A percentile compares a stretch with the other conserved stretches of the same genome.
These are phyloP conservation scores for Sclerotinia glacialis DNA, from an alignment of 2,329 filamentous ascomycete genomes.

Conservation along the genomic window DNA sequence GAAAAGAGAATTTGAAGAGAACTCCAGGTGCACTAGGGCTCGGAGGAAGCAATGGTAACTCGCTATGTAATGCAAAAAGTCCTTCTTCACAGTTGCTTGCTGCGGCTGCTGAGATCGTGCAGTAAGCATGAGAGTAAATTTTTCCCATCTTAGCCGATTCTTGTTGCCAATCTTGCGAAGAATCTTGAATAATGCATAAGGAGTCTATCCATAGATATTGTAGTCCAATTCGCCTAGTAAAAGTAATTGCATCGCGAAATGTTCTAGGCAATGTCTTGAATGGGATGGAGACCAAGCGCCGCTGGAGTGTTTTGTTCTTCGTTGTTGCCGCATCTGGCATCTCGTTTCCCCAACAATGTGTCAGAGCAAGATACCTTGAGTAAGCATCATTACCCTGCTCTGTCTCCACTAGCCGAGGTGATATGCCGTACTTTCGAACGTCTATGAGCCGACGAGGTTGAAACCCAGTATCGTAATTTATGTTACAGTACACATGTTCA, in stretches of 20 bases:
- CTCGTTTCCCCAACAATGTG: slow-evolving; percentile 22
- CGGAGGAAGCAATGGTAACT: background rate
- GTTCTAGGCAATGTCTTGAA: slow-evolving; percentile 13
- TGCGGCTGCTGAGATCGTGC: slow-evolving; percentile 24
- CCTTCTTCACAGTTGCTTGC: slow-evolving; percentile 16
- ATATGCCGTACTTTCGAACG: slow-evolving; percentile 20
- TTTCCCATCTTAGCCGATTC: slow-evolving; percentile 27
- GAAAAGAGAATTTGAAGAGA: background rate
- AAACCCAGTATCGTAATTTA: slow-evolving; percentile 23
- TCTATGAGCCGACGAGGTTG: slow-evolving; percentile 26
- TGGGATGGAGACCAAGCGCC: slow-evolving; percentile 20
- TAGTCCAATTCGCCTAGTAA: slow-evolving; percentile 17
- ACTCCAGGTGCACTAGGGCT: background rate
- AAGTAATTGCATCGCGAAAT: slow-evolving; percentile 18
- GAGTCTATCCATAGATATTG: slow-evolving; percentile 21
- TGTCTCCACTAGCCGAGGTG: slow-evolving; percentile 20
- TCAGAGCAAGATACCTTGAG: slow-evolving; percentile 21
- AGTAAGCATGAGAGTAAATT: slow-evolving; percentile 25
- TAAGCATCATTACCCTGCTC: background rate
- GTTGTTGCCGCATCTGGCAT: slow-evolving; percentile 23
- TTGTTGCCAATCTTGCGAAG: slow-evolving; percentile 27
- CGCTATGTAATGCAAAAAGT: slow-evolving; percentile 16
- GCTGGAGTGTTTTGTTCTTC: slow-evolving; percentile 11
- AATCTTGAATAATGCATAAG: slow-evolving; percentile 19
- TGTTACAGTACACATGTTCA: slow-evolving; percentile 21